These are phyloP conservation scores for Chalciporus chontae DNA, from an alignment of 768 basidiomycete genomes.

Conservation along the genomic window DNA sequence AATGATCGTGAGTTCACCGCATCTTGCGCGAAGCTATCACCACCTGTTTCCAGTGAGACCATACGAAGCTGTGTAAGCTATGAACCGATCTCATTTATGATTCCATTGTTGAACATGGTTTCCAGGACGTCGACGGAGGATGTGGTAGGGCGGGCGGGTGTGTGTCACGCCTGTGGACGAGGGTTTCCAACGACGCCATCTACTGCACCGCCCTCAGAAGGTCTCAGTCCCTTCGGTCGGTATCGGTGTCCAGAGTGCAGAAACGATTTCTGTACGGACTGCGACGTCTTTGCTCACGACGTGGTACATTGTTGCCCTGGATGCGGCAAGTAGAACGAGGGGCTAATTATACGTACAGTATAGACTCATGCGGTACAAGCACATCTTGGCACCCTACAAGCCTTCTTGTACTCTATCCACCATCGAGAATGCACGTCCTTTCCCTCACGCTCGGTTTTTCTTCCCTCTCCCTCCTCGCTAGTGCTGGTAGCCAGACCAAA, in stretches of 20 bases:
- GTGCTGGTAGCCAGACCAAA: conserved; percentile 45
- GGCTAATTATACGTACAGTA: not conserved
- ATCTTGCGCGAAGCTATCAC: conserved; percentile 93
- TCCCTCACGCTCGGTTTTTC: conserved; percentile 54
- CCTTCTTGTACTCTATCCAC: not conserved
- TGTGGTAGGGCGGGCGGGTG: conserved; percentile 29
- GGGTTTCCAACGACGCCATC: conserved; percentile 52
- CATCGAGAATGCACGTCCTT: conserved; percentile 1
- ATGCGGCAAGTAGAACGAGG: conserved; percentile 51
- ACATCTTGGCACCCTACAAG: no score
- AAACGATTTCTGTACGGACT: conserved; percentile 90
- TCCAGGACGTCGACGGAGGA: conserved; percentile 41
- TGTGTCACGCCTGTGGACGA: conserved; percentile 79
- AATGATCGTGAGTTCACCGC: conserved; percentile 97
- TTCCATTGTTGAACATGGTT: conserved; percentile 1
- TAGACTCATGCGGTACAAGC: no score
- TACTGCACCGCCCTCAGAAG: conserved; percentile 45
- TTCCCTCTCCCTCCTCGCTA: conserved; percentile 34
- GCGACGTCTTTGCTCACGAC: conserved; percentile 95
- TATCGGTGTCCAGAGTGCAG: conserved; percentile 87
- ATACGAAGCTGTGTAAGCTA: conserved; percentile 75
- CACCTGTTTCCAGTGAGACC: conserved; percentile 93
- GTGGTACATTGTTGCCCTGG: conserved; percentile 94
- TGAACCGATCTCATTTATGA: not conserved
- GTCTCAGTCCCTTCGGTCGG: conserved; percentile 79